These are phyloP conservation scores for Vaccinium vitisidaea DNA, from an alignment of 148 eudicot genomes.

Conservation along the genomic window DNA sequence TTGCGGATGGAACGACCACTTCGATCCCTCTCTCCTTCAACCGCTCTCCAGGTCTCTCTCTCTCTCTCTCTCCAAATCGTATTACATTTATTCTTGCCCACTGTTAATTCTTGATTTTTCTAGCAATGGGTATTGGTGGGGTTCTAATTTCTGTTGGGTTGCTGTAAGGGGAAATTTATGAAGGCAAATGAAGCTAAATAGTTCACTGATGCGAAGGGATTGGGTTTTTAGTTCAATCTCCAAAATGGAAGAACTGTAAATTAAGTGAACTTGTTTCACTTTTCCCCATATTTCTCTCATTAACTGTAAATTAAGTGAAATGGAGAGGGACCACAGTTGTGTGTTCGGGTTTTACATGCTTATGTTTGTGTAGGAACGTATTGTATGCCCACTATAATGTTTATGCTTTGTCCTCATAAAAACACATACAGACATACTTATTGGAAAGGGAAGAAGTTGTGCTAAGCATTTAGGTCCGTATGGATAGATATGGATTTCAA, in stretches of 20 bases:
- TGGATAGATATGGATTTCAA: background rate
- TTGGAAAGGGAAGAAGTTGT: background rate
- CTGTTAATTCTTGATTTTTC: background rate
- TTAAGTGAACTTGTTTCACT: too few species aligned
- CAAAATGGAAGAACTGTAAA: background rate
- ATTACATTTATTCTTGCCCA: background rate
- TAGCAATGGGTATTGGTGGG: background rate
- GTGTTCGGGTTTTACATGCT: background rate
- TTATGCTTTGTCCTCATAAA: background rate
- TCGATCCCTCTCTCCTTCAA: conserved; percentile 70
- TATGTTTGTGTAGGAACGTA: background rate
- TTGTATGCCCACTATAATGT: background rate
- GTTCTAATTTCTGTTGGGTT: background rate
- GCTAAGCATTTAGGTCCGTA: background rate
- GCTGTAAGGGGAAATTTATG: background rate
- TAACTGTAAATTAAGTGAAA: background rate
- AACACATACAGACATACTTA: background rate
- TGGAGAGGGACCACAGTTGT: too few species aligned
- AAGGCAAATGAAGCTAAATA: background rate
- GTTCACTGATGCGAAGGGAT: background rate
- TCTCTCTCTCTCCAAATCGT: conserved; percentile 20
- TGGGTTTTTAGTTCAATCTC: background rate
- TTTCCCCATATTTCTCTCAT: too few species aligned
- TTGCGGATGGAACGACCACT: conserved; percentile 97
- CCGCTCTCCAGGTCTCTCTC: conserved; percentile 76